Conservation (phyloP, 306 rosid species). For the Vigna angularis region DNA sequence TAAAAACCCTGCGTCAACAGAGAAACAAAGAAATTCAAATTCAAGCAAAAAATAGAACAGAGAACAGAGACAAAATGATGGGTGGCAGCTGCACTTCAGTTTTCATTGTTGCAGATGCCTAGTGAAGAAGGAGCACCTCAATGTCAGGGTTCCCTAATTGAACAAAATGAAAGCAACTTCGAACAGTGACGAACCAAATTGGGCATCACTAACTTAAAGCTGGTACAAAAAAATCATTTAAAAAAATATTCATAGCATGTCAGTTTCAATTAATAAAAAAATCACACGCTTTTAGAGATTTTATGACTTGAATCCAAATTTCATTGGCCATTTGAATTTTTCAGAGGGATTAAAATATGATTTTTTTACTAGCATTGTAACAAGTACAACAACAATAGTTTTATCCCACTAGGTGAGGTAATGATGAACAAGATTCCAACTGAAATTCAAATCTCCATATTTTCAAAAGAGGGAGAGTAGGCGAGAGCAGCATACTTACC, state of each 20-base stretch:
- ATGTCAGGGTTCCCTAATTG: not conserved
- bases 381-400: not conserved
- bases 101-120: not conserved
- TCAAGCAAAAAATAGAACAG: not conserved
- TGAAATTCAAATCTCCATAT: constrained; percentile 21
- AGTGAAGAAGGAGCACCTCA: not conserved
- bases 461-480: constrained; percentile 21
- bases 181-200: not conserved
- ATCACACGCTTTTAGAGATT: not conserved
- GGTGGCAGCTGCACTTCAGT: not conserved
- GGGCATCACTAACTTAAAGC: not conserved
- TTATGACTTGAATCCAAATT: not conserved
- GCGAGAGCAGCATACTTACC: constrained; percentile 51
- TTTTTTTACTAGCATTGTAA: not conserved
- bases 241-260: not conserved
- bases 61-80: not conserved
- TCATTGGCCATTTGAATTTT: not conserved
- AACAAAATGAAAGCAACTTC: not conserved
- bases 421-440: constrained; percentile 6
- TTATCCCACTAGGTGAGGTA: not conserved
- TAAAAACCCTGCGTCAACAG: not conserved
- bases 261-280: not conserved
- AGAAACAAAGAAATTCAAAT: not conserved
- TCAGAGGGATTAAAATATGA: not conserved
- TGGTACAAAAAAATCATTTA: not conserved